Evolutionary conservation across 164 flowering plant genomes (phyloP), one percentile per base, ranked within the genome.

Genomic region (Vitis riparia): DNA sequence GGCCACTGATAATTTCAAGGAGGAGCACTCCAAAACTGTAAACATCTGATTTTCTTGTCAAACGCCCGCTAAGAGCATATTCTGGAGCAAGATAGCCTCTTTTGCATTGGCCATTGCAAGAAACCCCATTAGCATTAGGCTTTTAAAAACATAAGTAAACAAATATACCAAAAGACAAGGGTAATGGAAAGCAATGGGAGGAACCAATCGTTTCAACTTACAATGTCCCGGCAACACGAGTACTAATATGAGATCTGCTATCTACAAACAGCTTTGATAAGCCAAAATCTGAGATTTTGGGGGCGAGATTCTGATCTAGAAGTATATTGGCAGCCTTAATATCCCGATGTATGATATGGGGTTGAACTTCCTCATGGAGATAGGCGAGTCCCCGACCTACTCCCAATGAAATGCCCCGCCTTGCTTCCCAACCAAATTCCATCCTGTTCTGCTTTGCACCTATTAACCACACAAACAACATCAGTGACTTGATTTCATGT

Each of bases 11-110:
- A 8, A 89, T 85, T 71, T 87, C 88, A 63, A 89, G 50, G 5
- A 89, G 73, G 23, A 89, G 75, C 11, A 87, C 91, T 23, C 93
- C 93, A 50, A 83, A 89, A 61, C 93, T 82, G 65, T 89, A 89
- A 47, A 87, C 81, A 78, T 89, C 93, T 14, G 91, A 85, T 79
- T 87, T 89, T 72, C 91, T 62, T 12, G 86, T 84, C 74, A 89
- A 75, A 51, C 73, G 88, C 53, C 91, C 91, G 9, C 78, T 84
- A 23, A 82, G 10, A 8, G 91, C 94, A 66, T 89, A 89, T 70
- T 89, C 94, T 12, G 91, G 91, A 76, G 90, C 86, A 64, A 89
- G 77, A 72, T 89, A 89, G 13, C 94, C 94, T 76, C 91, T 89
- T n/a, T 66, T 5, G 50, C 52, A 67, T 56, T 32, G 19, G 57